Base-by-base conservation (phyloP, 208 protist genomes). In the Crithidia bombi region DNA sequence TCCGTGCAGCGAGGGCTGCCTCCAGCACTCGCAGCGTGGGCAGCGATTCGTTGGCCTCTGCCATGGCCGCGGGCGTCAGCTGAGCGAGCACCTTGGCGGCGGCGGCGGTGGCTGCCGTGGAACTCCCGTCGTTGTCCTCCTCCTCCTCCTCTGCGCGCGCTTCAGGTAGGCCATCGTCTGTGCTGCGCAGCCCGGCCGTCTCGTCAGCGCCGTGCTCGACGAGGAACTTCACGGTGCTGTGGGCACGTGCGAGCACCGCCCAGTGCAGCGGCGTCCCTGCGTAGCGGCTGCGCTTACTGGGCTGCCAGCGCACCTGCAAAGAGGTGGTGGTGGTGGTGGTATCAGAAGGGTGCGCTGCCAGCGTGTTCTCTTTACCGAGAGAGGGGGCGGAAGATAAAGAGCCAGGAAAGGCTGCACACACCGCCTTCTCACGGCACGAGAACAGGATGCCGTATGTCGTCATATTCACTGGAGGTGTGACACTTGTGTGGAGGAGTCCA, bases 201-300 rank as follows among this genome's bases (percentile, higher is more conserved):
- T 32, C 44, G 56, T 91, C 72, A 1, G 80, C 85, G 26, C 85
- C 87, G 64, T 82, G 76, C 52, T 65, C 57, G 5, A 95, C 61
- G 12, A 95, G 78, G 65, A 83, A 89, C 43, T 66, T 65, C 25
- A 95, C 64, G 7, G 68, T 79, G 30, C 69, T 69, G 59, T 93
- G 87, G 7, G 72, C 76, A 35, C 87, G 79, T 23, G 81, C 85
- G 7, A 93, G 72, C 30, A 91, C 85, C 1, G 90, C 90, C 87
- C 90, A 95, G 72, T 93, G 90, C 54, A 95, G 79, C 30, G 90
- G 87, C 1, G 71, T 74, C 7, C 85, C 90, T 0, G 59, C 58
- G 59, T 81, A 87, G 26, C 56, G 44, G 50, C 87, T 91, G 23
- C 78, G 63, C 58, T 79, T 75, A 69, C 79, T 87, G n/a, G 83